Evolutionary conservation across 177 flowering plant genomes (phyloP), one percentile per base, ranked within the genome.

Genomic region (Vitis hybrid): DNA sequence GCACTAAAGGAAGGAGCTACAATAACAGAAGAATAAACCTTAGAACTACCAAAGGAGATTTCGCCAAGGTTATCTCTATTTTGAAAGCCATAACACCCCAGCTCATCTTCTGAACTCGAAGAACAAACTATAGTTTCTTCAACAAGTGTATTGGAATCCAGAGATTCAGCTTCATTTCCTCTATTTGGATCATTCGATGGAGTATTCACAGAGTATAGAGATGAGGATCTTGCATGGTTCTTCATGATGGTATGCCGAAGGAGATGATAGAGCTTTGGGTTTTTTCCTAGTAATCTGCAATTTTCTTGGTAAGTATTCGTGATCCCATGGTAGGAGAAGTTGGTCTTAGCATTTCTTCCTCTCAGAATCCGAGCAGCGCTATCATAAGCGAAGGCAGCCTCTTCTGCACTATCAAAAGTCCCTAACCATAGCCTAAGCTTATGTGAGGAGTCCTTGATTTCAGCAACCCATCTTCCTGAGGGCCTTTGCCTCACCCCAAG

Each of bases 401-500:
- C 89, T 62, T 86, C 85, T 50, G 86, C 78, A 57, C 64, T 62
- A 45, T 86, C 84, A 67, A 75, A 86, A 67, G 89, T 86, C 11
- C 89, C 89, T 32, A 86, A 58, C 89, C 87, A 86, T 2, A 84
- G 72, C 80, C 87, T 77, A 56, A 86, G 65, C 71, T 84, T 84
- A 73, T 84, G 86, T 12, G 84, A 81, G 10, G 87, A 70, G 72
- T 82, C 83, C 67, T 86, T 84, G 65, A 82, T 86, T 62, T 86
- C 86, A 55, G 89, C 87, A 23, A 84, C 84, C 87, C 89, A 86
- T 76, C 84, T 83, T 55, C 89, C 87, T 32, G 89, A 86, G 1
- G 87, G 89, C 66, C 89, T 83, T 69, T 82, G 87, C 52, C 89
- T 84, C 62, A 86, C 87, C 30, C 89, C 87, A 34, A 84, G 77